Evolutionary conservation across 208 protist species (phyloP), one percentile per base, ranked within the genome.

Genomic region (Trypanosoma conorhini): DNA sequence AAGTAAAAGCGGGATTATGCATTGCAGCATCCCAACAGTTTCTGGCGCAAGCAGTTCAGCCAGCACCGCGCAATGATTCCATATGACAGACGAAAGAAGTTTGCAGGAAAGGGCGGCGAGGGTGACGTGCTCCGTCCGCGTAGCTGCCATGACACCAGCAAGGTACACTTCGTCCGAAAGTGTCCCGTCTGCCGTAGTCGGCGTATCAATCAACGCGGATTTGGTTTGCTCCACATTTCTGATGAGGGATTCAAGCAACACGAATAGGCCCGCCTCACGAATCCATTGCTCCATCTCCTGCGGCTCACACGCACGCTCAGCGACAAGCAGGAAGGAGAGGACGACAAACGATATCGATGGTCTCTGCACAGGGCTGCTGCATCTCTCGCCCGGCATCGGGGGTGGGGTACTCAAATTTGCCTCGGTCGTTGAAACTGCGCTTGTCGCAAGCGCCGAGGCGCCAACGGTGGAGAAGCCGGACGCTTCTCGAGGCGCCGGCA

Each of bases 101-200:
- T 91, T 88, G 62, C 87, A 91, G 22, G 76, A 75, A 4, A 93
- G 76, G 28, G 81, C 78, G 31, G 76, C 90, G 28, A 92, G 51
- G 13, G 81, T 85, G 28, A 80, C 65, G 51, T 77, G 69, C 44
- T 95, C 87, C 0, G 77, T 86, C 26, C 82, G 74, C 22, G 79
- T 67, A 40, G 69, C 67, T 33, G 42, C 21, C 72, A 92, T 57
- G 17, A 86, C 83, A 55, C 72, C 80, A 57, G 70, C 72, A 13
- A 95, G 79, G 66, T 95, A 95, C 22, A 93, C 84, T 65, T 93
- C 87, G 65, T 95, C 90, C 3, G 85, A 89, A 10, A 95, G 76
- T 9, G 80, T 44, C 9, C 87, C 87, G 58, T 92, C 82, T 21
- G 79, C 46, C 30, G 69, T 88, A 0, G 72, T 87, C 3, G 89